Conservation (phyloP, 331 rosid genomes). For the Quercus tomentella region DNA sequence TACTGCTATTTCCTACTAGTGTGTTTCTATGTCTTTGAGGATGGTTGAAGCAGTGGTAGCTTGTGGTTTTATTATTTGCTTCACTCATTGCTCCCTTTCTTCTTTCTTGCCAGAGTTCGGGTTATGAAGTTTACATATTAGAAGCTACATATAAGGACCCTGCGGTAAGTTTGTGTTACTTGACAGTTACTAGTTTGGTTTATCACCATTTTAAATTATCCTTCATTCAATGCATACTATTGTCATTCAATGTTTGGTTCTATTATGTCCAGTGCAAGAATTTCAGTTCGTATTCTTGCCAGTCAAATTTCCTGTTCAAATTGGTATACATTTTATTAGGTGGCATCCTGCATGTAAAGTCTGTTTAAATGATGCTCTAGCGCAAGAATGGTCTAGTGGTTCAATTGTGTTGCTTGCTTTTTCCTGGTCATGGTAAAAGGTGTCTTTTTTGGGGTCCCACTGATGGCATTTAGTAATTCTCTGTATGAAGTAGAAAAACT, state of each 20-base stretch:
- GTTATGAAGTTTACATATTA: slow-evolving; percentile 88
- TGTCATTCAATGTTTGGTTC: not conserved
- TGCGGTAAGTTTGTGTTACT: slow-evolving; percentile 45
- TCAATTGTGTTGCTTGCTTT: no score
- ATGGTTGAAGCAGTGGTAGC: slow-evolving; percentile 12
- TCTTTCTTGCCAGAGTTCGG: slow-evolving; percentile 72
- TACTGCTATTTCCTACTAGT: slow-evolving; percentile 1
- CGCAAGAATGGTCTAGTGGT: no score
- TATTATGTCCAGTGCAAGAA: not conserved
- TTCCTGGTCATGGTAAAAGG: no score
- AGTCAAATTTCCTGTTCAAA: not conserved
- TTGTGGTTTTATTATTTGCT: slow-evolving; percentile 16
- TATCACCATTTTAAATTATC: slow-evolving; percentile 9
- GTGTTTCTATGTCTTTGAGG: slow-evolving; percentile 7
- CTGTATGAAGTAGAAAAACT: no score
- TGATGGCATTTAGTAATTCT: no score
- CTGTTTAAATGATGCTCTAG: no score
- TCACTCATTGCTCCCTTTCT: slow-evolving; percentile 33
- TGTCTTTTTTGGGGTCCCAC: no score
- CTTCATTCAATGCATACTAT: not conserved
- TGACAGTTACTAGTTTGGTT: slow-evolving; percentile 1
- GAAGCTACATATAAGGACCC: slow-evolving; percentile 98
- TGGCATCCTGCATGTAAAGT: no score
- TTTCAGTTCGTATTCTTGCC: not conserved
- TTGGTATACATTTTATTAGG: not conserved